Evolutionary conservation across 2,329 filamentous ascomycete genomes (phyloP).

Genomic region (Stromatinia cepivora): DNA sequence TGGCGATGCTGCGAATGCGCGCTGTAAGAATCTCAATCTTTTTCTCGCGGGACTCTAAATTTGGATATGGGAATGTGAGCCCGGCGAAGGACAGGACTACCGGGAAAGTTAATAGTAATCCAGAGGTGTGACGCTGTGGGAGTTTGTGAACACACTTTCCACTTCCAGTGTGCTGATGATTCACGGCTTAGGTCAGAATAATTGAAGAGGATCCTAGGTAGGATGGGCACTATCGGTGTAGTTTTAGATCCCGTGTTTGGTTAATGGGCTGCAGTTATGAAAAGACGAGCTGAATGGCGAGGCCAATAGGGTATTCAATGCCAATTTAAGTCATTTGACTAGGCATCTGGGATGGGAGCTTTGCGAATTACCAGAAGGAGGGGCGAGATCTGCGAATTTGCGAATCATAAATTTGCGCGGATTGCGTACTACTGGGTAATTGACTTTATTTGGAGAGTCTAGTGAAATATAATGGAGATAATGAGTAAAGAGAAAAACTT

Average conservation of each 20-base stretch:
- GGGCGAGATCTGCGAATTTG: conserved; percentile 1
- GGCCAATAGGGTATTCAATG: conserved; percentile 14
- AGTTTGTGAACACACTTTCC: conserved; percentile 6
- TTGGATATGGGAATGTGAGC: conserved; percentile 6
- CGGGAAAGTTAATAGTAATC: conserved; percentile 4
- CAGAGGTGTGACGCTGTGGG: conserved; percentile 16
- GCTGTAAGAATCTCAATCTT: conserved; percentile 12
- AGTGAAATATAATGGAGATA: background rate
- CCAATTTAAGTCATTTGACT: conserved; percentile 9
- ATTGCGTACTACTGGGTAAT: background rate
- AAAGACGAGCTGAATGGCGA: conserved; percentile 6
- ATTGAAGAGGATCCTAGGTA: background rate
- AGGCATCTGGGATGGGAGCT: conserved; percentile 12
- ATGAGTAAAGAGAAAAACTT: conserved; percentile 7
- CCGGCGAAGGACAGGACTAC: conserved; percentile 14
- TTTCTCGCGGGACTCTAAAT: conserved; percentile 19
- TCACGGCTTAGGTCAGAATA: conserved; percentile 23
- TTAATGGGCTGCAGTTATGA: conserved; percentile 11
- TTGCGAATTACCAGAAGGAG: background rate
- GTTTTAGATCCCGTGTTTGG: conserved; percentile 15
- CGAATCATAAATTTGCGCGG: conserved; percentile 5
- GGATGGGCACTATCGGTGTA: background rate
- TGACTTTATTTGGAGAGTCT: background rate
- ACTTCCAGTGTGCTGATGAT: conserved; percentile 4
- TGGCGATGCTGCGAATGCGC: conserved; percentile 19